Base-by-base conservation (phyloP, 208 protist genomes). In the Kentomonas sorsogonicus region DNA sequence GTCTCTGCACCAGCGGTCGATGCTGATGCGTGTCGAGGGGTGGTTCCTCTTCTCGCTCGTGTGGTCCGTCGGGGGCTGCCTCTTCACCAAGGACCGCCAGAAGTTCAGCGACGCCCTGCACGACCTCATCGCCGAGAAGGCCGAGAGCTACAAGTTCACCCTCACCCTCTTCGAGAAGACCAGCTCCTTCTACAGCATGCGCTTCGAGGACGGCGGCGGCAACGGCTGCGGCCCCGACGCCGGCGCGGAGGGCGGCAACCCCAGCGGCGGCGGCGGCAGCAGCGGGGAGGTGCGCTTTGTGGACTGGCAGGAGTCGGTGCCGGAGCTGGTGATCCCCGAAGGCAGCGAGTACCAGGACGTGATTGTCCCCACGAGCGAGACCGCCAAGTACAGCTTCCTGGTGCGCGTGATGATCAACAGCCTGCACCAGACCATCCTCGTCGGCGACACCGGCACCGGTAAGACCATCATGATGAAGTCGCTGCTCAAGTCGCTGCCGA, bases 391-490 rank as follows among this genome's bases (percentile, higher is more conserved):
- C 67, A 75, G 78, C 7, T 98, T 87, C 60, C 63, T 98, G 23
- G 65, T 97, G 44, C 53, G 83, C 25, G 61, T 86, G 16, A 94
- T 98, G 74, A 69, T 98, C 33, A 36, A 30, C 26, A 78, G 90
- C 57, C 63, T 79, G 67, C 79, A 86, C 59, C 93, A 88, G 11
- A 59, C 86, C 15, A 62, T 98, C 41, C 79, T 98, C 41, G 86
- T 95, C 25, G 97, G 97, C 31, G 87, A 95, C 51, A 98, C 96
- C 10, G 97, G 97, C 47, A 98, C 96, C 36, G 97, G 97, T 50
- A 98, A 98, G 79, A 97, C 95, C 20, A 91, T 97, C 33, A 79
- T 96, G 89, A 86, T 98, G 72, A 91, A 90, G 63, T 74, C 91
- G 25, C 67, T 96, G 16, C 79, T 98, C 39, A 82, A 77, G 47